Percentiles rank a stretch among this genome's conserved stretches.
Conservation (phyloP, 202 grass and related monocot species). For the Cymbopogon flexuosus region DNA sequence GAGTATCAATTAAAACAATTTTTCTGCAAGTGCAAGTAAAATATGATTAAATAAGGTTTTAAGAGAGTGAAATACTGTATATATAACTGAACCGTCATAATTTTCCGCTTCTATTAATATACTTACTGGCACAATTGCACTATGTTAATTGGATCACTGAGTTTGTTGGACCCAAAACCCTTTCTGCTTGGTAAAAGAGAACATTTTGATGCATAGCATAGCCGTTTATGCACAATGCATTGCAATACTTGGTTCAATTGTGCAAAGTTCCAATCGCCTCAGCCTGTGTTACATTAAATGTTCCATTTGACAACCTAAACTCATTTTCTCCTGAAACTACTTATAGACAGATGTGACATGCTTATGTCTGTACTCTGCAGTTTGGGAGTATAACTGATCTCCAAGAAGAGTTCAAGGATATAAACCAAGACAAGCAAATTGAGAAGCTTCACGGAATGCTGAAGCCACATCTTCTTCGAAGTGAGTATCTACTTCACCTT, state of each 20-base stretch:
- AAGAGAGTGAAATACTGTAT: background rate
- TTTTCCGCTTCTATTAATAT: background rate
- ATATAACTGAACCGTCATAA: background rate
- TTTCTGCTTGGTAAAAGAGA: background rate
- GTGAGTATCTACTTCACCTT: constrained; percentile 46
- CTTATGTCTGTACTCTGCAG: constrained; percentile 74
- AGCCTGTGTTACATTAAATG: background rate
- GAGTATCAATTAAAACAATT: background rate
- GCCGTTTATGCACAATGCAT: background rate
- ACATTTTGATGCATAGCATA: background rate
- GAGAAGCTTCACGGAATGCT: constrained; percentile 95
- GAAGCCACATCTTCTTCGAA: constrained; percentile 91
- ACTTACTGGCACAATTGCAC: background rate
- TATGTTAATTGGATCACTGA: constrained; percentile 4
- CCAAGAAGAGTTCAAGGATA: constrained; percentile 93
- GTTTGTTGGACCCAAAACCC: background rate
- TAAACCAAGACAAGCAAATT: constrained; percentile 95
- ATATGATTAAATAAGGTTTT: background rate
- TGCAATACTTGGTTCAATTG: background rate
- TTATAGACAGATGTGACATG: background rate
- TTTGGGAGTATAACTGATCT: constrained; percentile 97
- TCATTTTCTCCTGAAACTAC: background rate
- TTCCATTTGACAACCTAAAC: background rate
- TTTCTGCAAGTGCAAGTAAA: background rate
- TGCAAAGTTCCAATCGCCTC: background rate